Conservation (phyloP, 352 stramenopile species). For the Phytopythium montanum region DNA sequence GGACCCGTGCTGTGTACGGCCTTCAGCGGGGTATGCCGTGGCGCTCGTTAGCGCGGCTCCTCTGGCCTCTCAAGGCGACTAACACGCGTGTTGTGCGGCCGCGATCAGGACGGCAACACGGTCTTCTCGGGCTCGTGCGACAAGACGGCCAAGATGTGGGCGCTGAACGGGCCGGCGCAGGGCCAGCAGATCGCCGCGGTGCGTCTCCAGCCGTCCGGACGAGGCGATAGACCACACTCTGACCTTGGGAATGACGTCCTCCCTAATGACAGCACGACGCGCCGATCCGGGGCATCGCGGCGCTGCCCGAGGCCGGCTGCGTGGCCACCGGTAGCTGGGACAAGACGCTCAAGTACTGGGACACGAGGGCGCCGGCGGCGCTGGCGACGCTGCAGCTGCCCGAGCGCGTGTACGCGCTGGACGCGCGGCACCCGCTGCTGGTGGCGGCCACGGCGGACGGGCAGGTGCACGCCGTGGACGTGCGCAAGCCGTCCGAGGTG, state of each 20-base stretch:
- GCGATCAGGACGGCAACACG: slow-evolving; percentile 85
- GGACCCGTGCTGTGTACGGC: slow-evolving; percentile 89
- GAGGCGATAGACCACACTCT: not conserved
- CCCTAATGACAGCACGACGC: slow-evolving; percentile 87
- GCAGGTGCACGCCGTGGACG: slow-evolving; percentile 86
- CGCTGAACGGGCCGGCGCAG: slow-evolving; percentile 69
- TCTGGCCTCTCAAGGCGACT: too few relatives aligned
- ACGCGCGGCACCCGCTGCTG: slow-evolving; percentile 90
- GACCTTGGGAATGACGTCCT: not conserved
- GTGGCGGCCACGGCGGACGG: slow-evolving; percentile 92
- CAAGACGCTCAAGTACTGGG: slow-evolving; percentile 97
- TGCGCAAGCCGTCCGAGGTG: slow-evolving; percentile 84
- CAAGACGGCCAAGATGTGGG: slow-evolving; percentile 96
- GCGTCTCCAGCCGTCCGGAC: slow-evolving; percentile 12
- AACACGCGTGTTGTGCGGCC: too few relatives aligned
- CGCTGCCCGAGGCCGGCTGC: slow-evolving; percentile 81
- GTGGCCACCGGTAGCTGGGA: slow-evolving; percentile 94
- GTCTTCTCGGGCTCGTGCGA: slow-evolving; percentile 94
- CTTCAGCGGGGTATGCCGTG: slow-evolving; percentile 85
- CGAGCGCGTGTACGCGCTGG: slow-evolving; percentile 93
- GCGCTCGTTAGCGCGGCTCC: too few relatives aligned
- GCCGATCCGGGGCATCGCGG: slow-evolving; percentile 88
- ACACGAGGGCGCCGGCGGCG: slow-evolving; percentile 89
- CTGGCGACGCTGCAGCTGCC: slow-evolving; percentile 91
- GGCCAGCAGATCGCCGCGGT: slow-evolving; percentile 82